A percentile compares a stretch with the other conserved stretches of the same genome.
phyloP scores from a whole-genome alignment of 305 asterid genomes.

The Andrographis paniculata region DNA sequence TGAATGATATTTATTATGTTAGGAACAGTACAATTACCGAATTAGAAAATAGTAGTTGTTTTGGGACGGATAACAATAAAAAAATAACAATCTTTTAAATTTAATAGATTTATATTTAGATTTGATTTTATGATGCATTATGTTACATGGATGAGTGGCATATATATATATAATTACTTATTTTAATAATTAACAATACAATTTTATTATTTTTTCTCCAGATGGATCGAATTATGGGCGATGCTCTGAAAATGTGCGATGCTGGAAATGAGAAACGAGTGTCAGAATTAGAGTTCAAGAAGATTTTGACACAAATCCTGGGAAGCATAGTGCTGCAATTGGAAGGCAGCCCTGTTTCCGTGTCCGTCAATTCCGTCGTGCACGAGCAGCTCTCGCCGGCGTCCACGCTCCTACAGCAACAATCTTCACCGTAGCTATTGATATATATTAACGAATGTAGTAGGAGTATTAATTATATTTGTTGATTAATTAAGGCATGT shows the following conservation, averaged over 20 bases:
- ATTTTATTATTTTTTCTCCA: conserved; percentile 15
- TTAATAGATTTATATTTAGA: too few relatives aligned
- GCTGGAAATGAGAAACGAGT: conserved; percentile 54
- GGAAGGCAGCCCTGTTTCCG: conserved; percentile 67
- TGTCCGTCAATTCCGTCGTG: conserved; percentile 68
- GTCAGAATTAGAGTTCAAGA: conserved; percentile 86
- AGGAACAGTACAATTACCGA: too few relatives aligned
- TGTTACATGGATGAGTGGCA: too few relatives aligned
- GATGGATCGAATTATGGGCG: conserved; percentile 55
- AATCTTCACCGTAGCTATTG: neutral
- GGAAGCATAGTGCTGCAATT: conserved; percentile 74
- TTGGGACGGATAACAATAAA: too few relatives aligned
- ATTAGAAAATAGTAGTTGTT: too few relatives aligned
- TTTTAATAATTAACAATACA: too few relatives aligned
- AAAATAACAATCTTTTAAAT: too few relatives aligned
- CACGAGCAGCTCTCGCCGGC: conserved; percentile 70
- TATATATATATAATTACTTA: too few relatives aligned
- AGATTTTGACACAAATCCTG: conserved; percentile 52
- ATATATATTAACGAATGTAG: neutral
- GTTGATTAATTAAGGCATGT: neutral
- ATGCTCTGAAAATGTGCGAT: conserved; percentile 54
- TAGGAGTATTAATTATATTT: neutral
- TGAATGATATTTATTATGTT: too few relatives aligned
- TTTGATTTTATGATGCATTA: too few relatives aligned
- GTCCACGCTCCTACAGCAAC: conserved; percentile 36